Evolutionary conservation across 331 rosid genomes (phyloP), one percentile per base, ranked within the genome.

Genomic region (Stylosanthes scabra): DNA sequence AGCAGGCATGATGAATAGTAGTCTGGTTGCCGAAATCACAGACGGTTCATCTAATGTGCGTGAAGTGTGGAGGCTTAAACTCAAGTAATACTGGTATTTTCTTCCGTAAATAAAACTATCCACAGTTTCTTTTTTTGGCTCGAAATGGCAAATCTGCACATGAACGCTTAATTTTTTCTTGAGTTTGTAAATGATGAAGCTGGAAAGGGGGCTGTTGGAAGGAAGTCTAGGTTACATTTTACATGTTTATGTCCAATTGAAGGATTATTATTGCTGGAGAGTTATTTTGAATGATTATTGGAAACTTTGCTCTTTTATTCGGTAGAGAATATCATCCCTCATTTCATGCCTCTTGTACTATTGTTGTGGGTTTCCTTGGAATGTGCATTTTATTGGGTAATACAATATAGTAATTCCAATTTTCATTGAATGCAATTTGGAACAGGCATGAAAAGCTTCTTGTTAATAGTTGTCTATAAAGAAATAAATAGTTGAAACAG

Each of bases 11-110:
- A 81, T 93, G 94, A 83, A 28, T 41, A 76, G 86, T 73, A 76
- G 68, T 59, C 76, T 88, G 80, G 85, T 89, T 66, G 88, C 89
- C 14, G 97, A 88, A 84, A 91, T 93, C 80, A 83, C 97, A 11
- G 98, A 93, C 74, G 98, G 98, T 63, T 87, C 96, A 13, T 93
- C 98, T 15, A 93, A 94, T 66, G 93, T 93, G 47, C 88, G 98
- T 51, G 99, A 94, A 91, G 91, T 94, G 70, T 91, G 97, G 99
- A 94, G 88, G 90, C 89, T 94, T 77, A 74, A 89, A 9, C 76
- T 78, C 78, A 91, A 83, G 87, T 80, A 88, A 85, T 81, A 42
- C 46, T 59, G 76, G 34, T 63, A 46, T 56, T 58, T 34, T 68
- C 70, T 14, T 52, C 67, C 71, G 56, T 45, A 45, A 42, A 44